Evolutionary conservation across 768 basidiomycete species (phyloP).

Genomic region (Termitomyces sp.): DNA sequence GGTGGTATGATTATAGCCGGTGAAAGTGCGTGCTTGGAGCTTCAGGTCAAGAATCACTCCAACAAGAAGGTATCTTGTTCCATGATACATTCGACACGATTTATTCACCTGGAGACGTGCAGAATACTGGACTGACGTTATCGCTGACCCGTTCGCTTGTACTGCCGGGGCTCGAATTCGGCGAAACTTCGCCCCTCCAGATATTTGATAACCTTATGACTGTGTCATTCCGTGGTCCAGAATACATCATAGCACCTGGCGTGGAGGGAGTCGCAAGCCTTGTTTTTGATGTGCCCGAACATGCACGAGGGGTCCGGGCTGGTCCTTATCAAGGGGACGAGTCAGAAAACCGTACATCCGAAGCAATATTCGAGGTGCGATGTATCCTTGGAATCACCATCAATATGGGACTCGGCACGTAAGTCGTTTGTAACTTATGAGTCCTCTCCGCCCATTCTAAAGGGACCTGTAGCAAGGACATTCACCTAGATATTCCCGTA

Average conservation of each 20-base stretch:
- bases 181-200: conserved; percentile 48
- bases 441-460: neutral
- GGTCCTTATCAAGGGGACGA: conserved; percentile 57
- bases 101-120: neutral
- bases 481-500: conserved; percentile 61
- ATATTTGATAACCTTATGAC: conserved; percentile 66
- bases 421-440: conserved; percentile 13
- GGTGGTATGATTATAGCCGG: conserved; percentile 66
- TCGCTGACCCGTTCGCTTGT: conserved; percentile 59
- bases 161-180: conserved; percentile 39
- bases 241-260: conserved; percentile 72
- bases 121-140: conserved; percentile 70
- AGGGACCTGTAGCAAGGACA: conserved; percentile 58
- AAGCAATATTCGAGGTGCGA: conserved; percentile 66
- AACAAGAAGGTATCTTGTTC: conserved; percentile 57
- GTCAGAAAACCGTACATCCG: conserved; percentile 29
- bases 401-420: conserved; percentile 73
- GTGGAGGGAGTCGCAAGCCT: conserved; percentile 76
- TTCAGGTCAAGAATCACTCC: conserved; percentile 82
- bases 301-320: conserved; percentile 62
- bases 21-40: conserved; percentile 65
- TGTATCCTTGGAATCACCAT: conserved; percentile 62
- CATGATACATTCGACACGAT: neutral
- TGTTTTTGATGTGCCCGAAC: conserved; percentile 73
- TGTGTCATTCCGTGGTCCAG: conserved; percentile 69